Conservation (phyloP, 805 yeast species). For the Myxozyma neotropica region DNA sequence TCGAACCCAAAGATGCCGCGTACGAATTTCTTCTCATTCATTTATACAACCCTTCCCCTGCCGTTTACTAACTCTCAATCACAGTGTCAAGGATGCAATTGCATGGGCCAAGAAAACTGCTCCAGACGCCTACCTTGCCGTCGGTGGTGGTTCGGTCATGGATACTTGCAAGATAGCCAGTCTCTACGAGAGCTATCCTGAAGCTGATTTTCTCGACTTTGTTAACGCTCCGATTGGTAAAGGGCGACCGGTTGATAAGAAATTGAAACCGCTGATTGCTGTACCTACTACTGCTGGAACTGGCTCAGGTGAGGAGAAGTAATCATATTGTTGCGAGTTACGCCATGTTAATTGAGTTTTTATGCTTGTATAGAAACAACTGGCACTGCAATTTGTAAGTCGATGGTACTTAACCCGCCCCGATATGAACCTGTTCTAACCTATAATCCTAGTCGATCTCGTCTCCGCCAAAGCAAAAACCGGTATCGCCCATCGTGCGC, state of each 20-base stretch:
- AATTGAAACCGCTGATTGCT: constrained; percentile 48
- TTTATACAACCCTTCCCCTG: too few relatives aligned
- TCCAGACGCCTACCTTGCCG: constrained; percentile 49
- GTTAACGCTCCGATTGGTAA: constrained; percentile 49
- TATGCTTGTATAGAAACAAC: constrained; percentile 51
- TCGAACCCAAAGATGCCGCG: constrained; percentile 45
- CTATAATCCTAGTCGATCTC: constrained; percentile 41
- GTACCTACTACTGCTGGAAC: constrained; percentile 53
- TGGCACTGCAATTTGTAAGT: constrained; percentile 47
- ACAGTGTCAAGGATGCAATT: constrained; percentile 43
- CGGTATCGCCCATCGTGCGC: constrained; percentile 49
- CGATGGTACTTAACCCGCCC: too few relatives aligned
- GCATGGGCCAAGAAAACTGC: constrained; percentile 43
- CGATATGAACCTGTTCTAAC: too few relatives aligned
- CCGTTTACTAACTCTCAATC: background rate
- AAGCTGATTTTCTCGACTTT: constrained; percentile 48
- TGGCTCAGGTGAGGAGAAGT: constrained; percentile 43
- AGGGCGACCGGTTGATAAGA: constrained; percentile 43
- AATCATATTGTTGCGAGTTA: too few relatives aligned
- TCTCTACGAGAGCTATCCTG: constrained; percentile 47
- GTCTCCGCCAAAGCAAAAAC: constrained; percentile 47
- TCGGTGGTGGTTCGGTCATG: constrained; percentile 54
- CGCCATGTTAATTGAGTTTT: too few relatives aligned
- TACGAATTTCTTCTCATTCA: constrained; percentile 4
- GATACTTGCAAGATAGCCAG: constrained; percentile 51